Conservation (phyloP, 176 grass and related monocot genomes). For the Typha latifolia region DNA sequence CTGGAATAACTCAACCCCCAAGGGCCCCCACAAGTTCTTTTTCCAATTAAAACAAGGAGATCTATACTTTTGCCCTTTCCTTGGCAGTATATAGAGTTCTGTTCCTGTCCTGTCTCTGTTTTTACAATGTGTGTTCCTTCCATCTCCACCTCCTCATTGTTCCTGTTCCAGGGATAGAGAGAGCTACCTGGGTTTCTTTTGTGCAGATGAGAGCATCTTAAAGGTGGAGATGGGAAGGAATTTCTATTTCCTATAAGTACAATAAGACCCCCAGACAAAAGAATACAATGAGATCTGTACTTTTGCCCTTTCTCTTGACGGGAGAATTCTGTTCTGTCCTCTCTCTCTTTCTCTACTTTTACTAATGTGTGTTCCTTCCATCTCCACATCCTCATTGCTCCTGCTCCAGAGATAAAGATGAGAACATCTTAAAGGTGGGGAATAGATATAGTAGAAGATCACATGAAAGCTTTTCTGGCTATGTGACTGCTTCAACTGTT, state of each 20-base stretch:
- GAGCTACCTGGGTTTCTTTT: no score
- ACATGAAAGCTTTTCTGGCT: conserved; percentile 53
- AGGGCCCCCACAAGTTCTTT: neutral
- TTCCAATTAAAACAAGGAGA: conserved; percentile 24
- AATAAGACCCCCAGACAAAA: conserved; percentile 18
- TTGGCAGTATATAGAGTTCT: conserved; percentile 22
- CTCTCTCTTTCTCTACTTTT: conserved; percentile 19
- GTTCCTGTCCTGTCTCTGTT: conserved; percentile 34
- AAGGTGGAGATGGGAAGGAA: conserved; percentile 13
- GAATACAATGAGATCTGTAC: conserved; percentile 29
- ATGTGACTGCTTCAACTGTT: conserved; percentile 45
- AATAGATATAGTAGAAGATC: conserved; percentile 31
- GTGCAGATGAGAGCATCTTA: conserved; percentile 19
- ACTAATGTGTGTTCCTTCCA: conserved; percentile 9
- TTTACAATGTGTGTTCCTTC: conserved; percentile 15
- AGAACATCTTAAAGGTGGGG: conserved; percentile 29
- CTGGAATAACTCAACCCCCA: no score
- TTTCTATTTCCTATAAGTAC: conserved; percentile 18
- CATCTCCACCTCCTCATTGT: conserved; percentile 15
- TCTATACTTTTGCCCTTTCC: conserved; percentile 31
- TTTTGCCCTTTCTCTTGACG: conserved; percentile 31
- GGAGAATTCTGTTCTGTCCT: conserved; percentile 33
- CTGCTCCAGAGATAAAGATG: conserved; percentile 6
- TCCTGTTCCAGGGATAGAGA: conserved; percentile 1
- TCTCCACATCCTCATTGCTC: conserved; percentile 13